phyloP scores from a whole-genome alignment of 345 rosid genomes.

The Luvunga scandens region DNA sequence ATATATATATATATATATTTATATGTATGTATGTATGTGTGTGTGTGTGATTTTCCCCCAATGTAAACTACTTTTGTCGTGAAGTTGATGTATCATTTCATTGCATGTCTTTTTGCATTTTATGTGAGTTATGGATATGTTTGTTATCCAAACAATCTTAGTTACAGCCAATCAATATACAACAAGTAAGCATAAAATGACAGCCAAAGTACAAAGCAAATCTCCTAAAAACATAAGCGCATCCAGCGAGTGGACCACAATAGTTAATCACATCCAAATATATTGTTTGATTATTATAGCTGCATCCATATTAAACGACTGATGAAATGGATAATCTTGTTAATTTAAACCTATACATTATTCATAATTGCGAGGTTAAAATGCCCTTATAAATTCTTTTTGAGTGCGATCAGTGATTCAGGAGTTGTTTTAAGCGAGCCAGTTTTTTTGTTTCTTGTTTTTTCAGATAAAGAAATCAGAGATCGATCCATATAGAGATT shows the following conservation, averaged over 20 bases:
- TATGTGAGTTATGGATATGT: neutral
- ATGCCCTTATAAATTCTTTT: too few species aligned
- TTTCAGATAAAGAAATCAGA: neutral
- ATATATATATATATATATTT: too few species aligned
- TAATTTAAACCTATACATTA: too few species aligned
- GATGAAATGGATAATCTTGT: neutral
- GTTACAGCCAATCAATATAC: conserved; percentile 12
- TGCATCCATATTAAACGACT: neutral
- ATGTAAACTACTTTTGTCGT: neutral
- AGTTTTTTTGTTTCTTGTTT: neutral
- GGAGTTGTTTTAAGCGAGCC: neutral
- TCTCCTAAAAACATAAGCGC: neutral
- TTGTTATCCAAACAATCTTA: conserved; percentile 24
- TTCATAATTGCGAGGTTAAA: too few species aligned
- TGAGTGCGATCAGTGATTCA: neutral
- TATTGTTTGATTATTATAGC: neutral
- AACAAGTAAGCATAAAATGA: conserved; percentile 22
- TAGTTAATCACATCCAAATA: neutral
- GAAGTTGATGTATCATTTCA: neutral
- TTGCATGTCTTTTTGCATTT: neutral
- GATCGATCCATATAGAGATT: conserved; percentile 10
- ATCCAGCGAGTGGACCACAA: neutral
- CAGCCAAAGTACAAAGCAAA: neutral
- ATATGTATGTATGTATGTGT: too few species aligned
- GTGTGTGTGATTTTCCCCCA: too few species aligned